Base-by-base conservation (phyloP, 2,329 filamentous ascomycete species). In the Biscogniauxia marginata region DNA sequence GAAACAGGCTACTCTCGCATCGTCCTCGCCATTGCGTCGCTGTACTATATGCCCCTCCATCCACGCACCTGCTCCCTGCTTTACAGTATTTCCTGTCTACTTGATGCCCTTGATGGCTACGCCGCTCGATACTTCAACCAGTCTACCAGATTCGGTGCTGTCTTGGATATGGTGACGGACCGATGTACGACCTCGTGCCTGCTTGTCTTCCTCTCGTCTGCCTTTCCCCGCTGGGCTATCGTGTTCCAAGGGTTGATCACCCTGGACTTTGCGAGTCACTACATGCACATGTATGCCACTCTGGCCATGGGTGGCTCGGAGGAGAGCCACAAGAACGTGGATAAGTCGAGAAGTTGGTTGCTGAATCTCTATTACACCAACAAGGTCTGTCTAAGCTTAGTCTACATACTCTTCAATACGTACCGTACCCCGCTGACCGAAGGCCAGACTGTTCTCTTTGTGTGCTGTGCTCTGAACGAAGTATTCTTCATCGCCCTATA, bases 31-130 rank as follows among this genome's bases (percentile, higher is more conserved):
- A 79, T 97, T 68, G 91, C 90, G 49, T 97, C 95, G 23, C 86
- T 99, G 64, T 96, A 98, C 79, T 99, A 97, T 80, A 99, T 99
- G 95, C 93, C 95, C 51, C 85, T 98, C 53, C 95, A 99, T 74
- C 93, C 93, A n/a, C 89, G 93, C 68, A 96, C 93, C 39, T 98
- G 93, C 78, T 93, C 90, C 57, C 75, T 93, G 50, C 85, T 96
- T 53, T 99, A 99, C 81, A 93, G 88, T 71, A 79, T 99, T 57
- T 98, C 93, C 22, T 98, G 95, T 73, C 84, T 98, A 46, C 88
- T 99, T 63, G 95, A 99, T 73, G 95, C 93, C 47, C 84, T 98
- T 62, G 95, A 99, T 72, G 95, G 95, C 67, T 89, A 93, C 67
- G 93, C 93, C n/a, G 95, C 95, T 56, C 87, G 91, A 49, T 79